Evolutionary conservation across 352 stramenopile species (phyloP).

Genomic region (Phytophthora cajani): DNA sequence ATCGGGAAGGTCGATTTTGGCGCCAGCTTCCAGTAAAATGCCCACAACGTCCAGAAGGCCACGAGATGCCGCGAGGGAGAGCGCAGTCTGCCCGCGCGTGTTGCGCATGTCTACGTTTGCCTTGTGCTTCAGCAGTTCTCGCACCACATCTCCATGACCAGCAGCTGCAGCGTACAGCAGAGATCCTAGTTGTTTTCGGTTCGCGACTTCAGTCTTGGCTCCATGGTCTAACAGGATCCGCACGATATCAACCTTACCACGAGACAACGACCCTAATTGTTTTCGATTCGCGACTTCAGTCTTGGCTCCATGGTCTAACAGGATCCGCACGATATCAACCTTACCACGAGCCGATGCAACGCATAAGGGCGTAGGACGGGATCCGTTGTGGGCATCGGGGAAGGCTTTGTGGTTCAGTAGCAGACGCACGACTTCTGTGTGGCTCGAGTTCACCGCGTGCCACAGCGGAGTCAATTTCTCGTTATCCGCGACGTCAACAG

Average conservation of each 20-base stretch:
- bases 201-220: slow-evolving; percentile 1
- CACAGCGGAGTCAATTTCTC: background rate
- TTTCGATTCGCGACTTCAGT: background rate
- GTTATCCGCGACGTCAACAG: background rate
- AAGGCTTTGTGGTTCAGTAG: background rate
- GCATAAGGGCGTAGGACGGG: background rate
- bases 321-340: background rate
- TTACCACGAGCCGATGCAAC: background rate
- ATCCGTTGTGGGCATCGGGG: background rate
- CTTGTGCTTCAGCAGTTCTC: background rate
- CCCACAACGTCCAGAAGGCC: background rate
- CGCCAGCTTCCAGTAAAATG: background rate
- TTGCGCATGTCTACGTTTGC: background rate
- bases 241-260: slow-evolving; percentile 3
- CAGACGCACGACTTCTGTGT: background rate
- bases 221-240: background rate
- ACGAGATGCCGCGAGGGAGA: background rate
- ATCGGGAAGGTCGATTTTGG: background rate
- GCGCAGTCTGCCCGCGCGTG: background rate
- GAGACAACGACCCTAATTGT: background rate
- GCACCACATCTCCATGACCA: slow-evolving; percentile 1
- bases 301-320: background rate
- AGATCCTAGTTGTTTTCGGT: background rate
- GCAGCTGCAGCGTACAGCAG: background rate
- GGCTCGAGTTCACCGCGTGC: background rate